These are phyloP conservation scores for Epithemia pelagica DNA, from an alignment of 108 stramenopile genomes.

Conservation along the genomic window DNA sequence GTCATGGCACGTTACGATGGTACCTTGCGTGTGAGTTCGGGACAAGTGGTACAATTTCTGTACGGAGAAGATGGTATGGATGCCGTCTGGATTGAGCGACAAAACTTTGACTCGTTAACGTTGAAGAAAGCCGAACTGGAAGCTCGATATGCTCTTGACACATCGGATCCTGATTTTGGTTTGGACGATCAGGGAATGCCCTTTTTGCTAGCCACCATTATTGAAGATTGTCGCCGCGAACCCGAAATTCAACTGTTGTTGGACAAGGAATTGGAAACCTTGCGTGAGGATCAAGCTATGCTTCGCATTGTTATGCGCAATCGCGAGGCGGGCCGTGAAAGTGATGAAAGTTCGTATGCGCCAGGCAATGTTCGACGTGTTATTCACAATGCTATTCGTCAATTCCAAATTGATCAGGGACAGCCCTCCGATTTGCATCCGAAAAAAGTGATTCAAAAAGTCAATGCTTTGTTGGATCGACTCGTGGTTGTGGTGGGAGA, in stretches of 20 bases:
- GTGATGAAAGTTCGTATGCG: conserved; percentile 96
- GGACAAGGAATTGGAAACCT: conserved; percentile 80
- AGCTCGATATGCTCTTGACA: conserved; percentile 64
- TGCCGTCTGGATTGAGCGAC: conserved; percentile 97
- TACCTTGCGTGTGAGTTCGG: conserved; percentile 93
- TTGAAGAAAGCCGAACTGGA: conserved; percentile 76
- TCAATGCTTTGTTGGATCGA: conserved; percentile 54
- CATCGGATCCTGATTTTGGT: conserved; percentile 82
- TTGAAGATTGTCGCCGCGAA: conserved; percentile 82
- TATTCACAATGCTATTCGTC: conserved; percentile 77
- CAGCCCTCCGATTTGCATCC: conserved; percentile 88
- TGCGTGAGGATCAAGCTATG: conserved; percentile 79
- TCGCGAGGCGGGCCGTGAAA: conserved; percentile 83
- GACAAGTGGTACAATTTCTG: conserved; percentile 93
- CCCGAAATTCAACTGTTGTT: conserved; percentile 80
- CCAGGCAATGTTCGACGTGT: conserved; percentile 88
- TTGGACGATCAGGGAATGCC: conserved; percentile 67
- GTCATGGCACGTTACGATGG: conserved; percentile 91
- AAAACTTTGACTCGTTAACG: conserved; percentile 85
- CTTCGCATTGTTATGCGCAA: conserved; percentile 85
- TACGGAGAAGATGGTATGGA: conserved; percentile 99
- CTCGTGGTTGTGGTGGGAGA: conserved; percentile 91
- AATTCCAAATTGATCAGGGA: conserved; percentile 84
- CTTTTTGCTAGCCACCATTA: conserved; percentile 73
- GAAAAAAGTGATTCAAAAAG: conserved; percentile 67